phyloP scores from a whole-genome alignment of 2,329 filamentous ascomycete species.

The Drechslerella dactyloides region DNA sequence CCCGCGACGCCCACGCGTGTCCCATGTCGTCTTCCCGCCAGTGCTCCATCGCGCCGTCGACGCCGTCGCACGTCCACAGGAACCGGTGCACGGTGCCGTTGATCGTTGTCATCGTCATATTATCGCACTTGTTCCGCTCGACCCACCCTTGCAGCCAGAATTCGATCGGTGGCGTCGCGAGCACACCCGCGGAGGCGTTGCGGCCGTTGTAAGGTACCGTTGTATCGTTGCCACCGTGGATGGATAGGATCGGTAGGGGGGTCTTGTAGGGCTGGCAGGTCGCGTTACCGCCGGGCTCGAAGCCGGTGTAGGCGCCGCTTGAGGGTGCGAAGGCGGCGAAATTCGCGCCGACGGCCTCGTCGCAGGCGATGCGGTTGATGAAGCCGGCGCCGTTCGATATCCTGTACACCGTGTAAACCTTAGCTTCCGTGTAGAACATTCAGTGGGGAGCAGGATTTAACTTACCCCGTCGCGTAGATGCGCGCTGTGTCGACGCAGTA shows the following conservation, averaged over 20 bases:
- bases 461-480: slow-evolving; percentile 61
- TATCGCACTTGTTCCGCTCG: slow-evolving; percentile 59
- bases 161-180: slow-evolving; percentile 21
- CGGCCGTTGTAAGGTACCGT: slow-evolving; percentile 62
- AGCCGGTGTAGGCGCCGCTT: slow-evolving; percentile 61
- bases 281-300: slow-evolving; percentile 16
- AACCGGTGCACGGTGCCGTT: slow-evolving; percentile 60
- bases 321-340: slow-evolving; percentile 62
- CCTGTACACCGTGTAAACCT: slow-evolving; percentile 1
- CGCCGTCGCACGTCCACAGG: slow-evolving; percentile 59
- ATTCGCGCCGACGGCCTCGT: slow-evolving; percentile 57
- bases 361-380: slow-evolving; percentile 61
- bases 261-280: slow-evolving; percentile 58
- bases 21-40: slow-evolving; percentile 61
- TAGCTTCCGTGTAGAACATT: no score
- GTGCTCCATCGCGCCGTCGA: slow-evolving; percentile 59
- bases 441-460: no score
- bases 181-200: slow-evolving; percentile 55
- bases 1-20: slow-evolving; percentile 62
- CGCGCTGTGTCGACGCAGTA: slow-evolving; percentile 61
- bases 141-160: slow-evolving; percentile 59
- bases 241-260: slow-evolving; percentile 62
- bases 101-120: slow-evolving; percentile 57
- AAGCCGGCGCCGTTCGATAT: slow-evolving; percentile 63
- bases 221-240: slow-evolving; percentile 63